Conservation (phyloP, 306 rosid genomes). For the Cicer chorassanicum region DNA sequence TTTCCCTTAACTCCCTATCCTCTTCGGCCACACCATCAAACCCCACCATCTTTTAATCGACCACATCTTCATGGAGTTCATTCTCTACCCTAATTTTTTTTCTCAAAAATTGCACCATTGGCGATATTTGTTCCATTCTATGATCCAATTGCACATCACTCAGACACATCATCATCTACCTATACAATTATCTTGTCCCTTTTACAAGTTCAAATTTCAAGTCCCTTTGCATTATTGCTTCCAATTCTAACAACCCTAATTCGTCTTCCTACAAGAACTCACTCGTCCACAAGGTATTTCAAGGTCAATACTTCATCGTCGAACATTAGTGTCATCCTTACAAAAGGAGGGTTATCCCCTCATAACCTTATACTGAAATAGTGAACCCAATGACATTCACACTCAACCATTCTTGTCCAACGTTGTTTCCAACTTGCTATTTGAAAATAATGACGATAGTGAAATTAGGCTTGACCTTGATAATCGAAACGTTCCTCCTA, state of each 20-base stretch:
- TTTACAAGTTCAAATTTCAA: slow-evolving; percentile 82
- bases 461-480: slow-evolving; percentile 68
- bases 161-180: slow-evolving; percentile 81
- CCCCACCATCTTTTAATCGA: slow-evolving; percentile 84
- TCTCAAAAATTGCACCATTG: slow-evolving; percentile 56
- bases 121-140: slow-evolving; percentile 55
- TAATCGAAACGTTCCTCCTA: slow-evolving; percentile 62
- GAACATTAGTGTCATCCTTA: slow-evolving; percentile 81
- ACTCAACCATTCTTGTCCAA: slow-evolving; percentile 71
- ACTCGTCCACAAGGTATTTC: slow-evolving; percentile 72
- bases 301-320: slow-evolving; percentile 78
- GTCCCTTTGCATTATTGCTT: slow-evolving; percentile 61
- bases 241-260: slow-evolving; percentile 41
- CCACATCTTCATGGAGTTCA: slow-evolving; percentile 86
- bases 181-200: slow-evolving; percentile 78
- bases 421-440: slow-evolving; percentile 70
- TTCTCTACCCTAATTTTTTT: slow-evolving; percentile 77
- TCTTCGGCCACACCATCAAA: slow-evolving; percentile 44
- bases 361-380: slow-evolving; percentile 59
- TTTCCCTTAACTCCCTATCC: slow-evolving; percentile 52
- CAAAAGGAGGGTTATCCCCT: slow-evolving; percentile 84
- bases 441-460: slow-evolving; percentile 80
- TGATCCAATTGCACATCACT: slow-evolving; percentile 73
- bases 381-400: slow-evolving; percentile 66
- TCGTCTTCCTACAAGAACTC: slow-evolving; percentile 72